A percentile compares a stretch with the other conserved stretches of the same genome.
Evolutionary conservation across 345 rosid species (phyloP).

Genomic region (Abelmoschus esculentus): DNA sequence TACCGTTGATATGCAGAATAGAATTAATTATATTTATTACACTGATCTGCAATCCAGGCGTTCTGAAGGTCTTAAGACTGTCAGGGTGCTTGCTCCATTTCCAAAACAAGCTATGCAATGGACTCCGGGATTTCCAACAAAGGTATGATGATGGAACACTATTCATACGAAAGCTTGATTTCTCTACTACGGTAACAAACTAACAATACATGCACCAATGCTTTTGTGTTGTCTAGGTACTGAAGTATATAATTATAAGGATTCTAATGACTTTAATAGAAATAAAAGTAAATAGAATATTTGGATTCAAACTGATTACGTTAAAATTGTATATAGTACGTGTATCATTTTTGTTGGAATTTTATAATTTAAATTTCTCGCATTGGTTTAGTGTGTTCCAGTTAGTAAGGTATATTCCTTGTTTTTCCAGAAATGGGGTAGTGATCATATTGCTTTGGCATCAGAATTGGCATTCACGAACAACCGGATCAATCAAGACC

Average conservation of each 20-base stretch:
- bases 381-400: neutral
- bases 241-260: no score
- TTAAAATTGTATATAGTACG: neutral
- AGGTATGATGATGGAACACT: conserved; percentile 31
- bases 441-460: conserved; percentile 88
- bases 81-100: conserved; percentile 82
- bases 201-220: neutral
- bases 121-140: conserved; percentile 90
- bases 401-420: neutral
- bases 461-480: conserved; percentile 60
- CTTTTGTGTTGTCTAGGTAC: neutral
- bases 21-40: neutral
- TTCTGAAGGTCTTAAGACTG: conserved; percentile 82
- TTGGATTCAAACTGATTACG: neutral
- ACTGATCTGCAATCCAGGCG: conserved; percentile 40
- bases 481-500: conserved; percentile 9
- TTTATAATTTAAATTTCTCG: neutral
- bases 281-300: neutral
- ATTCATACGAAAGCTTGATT: neutral
- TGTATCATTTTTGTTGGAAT: neutral
- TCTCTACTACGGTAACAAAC: neutral
- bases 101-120: conserved; percentile 82
- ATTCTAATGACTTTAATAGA: neutral
- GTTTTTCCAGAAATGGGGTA: conserved; percentile 81
- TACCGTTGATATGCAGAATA: neutral